A percentile compares a stretch with the other conserved stretches of the same genome.
Conservation (phyloP, 148 eudicot genomes). For the Rhododendron ferrugineum region DNA sequence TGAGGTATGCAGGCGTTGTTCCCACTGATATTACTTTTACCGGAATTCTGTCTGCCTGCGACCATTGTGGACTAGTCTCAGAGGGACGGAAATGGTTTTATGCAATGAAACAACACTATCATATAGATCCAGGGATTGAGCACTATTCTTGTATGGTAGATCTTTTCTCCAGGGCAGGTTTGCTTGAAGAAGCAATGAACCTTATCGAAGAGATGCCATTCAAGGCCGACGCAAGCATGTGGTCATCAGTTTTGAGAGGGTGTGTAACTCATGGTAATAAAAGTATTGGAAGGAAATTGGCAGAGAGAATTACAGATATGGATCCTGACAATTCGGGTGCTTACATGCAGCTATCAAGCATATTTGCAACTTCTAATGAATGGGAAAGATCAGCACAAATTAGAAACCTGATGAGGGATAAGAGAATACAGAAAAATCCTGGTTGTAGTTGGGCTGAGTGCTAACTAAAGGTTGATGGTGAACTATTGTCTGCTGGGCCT, state of each 20-base stretch:
- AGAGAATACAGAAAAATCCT: constrained; percentile 47
- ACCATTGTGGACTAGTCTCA: constrained; percentile 79
- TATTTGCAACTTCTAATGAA: constrained; percentile 67
- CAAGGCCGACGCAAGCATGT: constrained; percentile 56
- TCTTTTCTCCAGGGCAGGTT: constrained; percentile 73
- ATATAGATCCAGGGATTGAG: constrained; percentile 58
- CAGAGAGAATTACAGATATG: constrained; percentile 41
- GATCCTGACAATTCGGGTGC: constrained; percentile 74
- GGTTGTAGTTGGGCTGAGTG: constrained; percentile 53
- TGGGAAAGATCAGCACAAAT: constrained; percentile 64
- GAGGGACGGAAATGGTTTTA: constrained; percentile 79
- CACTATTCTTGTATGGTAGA: constrained; percentile 93
- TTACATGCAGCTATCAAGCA: constrained; percentile 66
- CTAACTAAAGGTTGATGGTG: background rate
- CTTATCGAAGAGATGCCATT: constrained; percentile 56
- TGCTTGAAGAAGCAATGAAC: constrained; percentile 50
- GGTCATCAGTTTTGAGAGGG: constrained; percentile 75
- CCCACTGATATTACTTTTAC: constrained; percentile 69
- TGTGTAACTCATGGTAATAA: constrained; percentile 71
- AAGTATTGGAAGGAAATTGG: constrained; percentile 53
- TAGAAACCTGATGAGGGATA: constrained; percentile 57
- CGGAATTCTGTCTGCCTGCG: constrained; percentile 77
- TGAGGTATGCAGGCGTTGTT: constrained; percentile 38
- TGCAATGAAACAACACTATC: constrained; percentile 52
- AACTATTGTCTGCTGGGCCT: background rate